Percentiles rank a stretch among this genome's conserved stretches.
Evolutionary conservation across 2,329 filamentous ascomycete genomes (phyloP).

Genomic region (Davidsoniella virescens): DNA sequence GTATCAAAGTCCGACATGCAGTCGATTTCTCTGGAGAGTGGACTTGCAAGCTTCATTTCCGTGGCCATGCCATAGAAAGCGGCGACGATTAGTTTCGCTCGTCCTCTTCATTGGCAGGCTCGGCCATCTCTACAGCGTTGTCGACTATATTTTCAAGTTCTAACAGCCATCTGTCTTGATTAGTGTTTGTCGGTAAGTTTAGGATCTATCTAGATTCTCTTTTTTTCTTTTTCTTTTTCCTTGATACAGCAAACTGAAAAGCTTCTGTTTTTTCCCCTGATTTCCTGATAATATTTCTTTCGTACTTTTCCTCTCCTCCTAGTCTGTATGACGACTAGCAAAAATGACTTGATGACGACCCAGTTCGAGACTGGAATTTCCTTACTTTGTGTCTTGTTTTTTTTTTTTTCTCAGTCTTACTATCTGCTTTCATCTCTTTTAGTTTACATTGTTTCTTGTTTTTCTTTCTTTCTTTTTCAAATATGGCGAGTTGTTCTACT

Average conservation of each 20-base stretch:
- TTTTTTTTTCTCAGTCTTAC: no score
- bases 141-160: no score
- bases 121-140: no score
- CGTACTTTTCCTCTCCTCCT: no score
- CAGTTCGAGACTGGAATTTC: not conserved
- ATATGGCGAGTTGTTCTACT: not conserved
- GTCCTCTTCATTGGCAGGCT: no score
- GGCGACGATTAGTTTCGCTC: slow-evolving; percentile 1
- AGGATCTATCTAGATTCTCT: not conserved
- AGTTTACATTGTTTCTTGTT: not conserved
- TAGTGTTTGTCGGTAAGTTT: not conserved
- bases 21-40: slow-evolving; percentile 80
- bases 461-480: not conserved
- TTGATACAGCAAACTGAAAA: not conserved
- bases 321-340: no score
- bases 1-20: slow-evolving; percentile 63
- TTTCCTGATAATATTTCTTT: not conserved
- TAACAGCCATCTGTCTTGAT: no score
- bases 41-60: slow-evolving; percentile 55
- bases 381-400: not conserved
- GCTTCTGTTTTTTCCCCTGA: not conserved
- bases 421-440: no score
- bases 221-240: not conserved
- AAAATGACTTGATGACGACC: no score
- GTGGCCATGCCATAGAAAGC: slow-evolving; percentile 19